These are phyloP conservation scores for Pestalotiopsis fici DNA, from an alignment of 2,329 filamentous ascomycete species.

Conservation along the genomic window DNA sequence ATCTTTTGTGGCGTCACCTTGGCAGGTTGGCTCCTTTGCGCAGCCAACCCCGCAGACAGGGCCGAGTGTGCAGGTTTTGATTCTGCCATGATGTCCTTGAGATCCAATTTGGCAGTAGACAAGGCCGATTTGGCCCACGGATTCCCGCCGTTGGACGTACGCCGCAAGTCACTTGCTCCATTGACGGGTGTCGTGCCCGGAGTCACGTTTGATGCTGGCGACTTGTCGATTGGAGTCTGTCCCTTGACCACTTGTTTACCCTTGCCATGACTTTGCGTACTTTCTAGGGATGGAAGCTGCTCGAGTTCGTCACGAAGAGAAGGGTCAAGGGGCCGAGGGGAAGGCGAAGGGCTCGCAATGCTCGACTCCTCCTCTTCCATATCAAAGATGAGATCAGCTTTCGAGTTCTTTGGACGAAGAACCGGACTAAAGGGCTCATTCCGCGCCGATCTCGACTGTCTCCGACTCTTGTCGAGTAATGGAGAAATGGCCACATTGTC, in stretches of 20 bases:
- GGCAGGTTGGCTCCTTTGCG: conserved; percentile 45
- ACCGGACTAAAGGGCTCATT: conserved; percentile 66
- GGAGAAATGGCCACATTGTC: conserved; percentile 49
- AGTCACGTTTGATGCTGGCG: conserved; percentile 9
- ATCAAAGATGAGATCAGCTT: conserved; percentile 82
- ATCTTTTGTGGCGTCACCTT: conserved; percentile 58
- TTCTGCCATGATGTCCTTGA: conserved; percentile 75
- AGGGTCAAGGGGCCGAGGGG: conserved; percentile 17
- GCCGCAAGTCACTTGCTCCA: conserved; percentile 14
- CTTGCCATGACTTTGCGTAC: conserved; percentile 39
- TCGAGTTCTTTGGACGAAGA: conserved; percentile 68
- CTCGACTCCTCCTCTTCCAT: conserved; percentile 78
- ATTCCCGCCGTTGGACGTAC: conserved; percentile 26
- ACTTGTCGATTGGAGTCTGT: conserved; percentile 12
- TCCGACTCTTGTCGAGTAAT: conserved; percentile 45
- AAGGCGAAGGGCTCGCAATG: conserved; percentile 31
- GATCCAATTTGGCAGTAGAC: conserved; percentile 65
- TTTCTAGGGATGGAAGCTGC: conserved; percentile 27
- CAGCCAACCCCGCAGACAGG: conserved; percentile 55
- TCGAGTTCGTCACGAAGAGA: conserved; percentile 27
- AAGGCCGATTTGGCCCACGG: conserved; percentile 55
- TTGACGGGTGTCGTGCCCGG: conserved; percentile 9
- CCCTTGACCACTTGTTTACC: conserved; percentile 31
- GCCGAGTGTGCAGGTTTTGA: conserved; percentile 50
- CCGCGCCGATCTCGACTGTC: conserved; percentile 44